phyloP scores from a whole-genome alignment of 805 yeast genomes.

The Zygoascus ofunaensis region DNA sequence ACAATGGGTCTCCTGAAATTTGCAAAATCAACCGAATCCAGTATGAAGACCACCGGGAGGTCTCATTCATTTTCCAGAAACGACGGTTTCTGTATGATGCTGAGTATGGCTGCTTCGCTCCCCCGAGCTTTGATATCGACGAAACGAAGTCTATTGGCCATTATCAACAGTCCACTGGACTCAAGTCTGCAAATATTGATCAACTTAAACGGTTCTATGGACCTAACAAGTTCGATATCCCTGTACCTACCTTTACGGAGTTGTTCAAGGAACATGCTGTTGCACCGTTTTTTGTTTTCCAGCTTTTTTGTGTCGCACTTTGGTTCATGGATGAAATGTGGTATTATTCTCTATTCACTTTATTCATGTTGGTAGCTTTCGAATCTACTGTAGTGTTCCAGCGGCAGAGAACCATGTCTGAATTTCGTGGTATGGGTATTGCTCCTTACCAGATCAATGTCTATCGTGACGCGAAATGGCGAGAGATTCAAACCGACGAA shows the following conservation, averaged over 20 bases:
- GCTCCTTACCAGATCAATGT: conserved; percentile 78
- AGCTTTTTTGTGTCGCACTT: conserved; percentile 86
- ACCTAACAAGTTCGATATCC: conserved; percentile 82
- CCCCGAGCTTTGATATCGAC: conserved; percentile 65
- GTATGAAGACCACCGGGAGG: conserved; percentile 51
- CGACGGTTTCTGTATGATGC: conserved; percentile 72
- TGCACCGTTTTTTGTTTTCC: conserved; percentile 96
- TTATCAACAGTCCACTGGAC: conserved; percentile 50
- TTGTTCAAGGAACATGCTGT: conserved; percentile 95
- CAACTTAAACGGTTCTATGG: conserved; percentile 58
- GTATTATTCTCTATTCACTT: conserved; percentile 86
- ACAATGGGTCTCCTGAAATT: conserved; percentile 79
- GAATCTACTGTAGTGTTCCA: conserved; percentile 94
- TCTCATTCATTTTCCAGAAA: conserved; percentile 79
- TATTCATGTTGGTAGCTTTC: conserved; percentile 86
- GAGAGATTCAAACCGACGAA: conserved; percentile 55
- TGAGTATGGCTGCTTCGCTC: conserved; percentile 49
- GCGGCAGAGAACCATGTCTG: conserved; percentile 88
- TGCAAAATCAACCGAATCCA: conserved; percentile 47
- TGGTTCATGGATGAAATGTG: conserved; percentile 97
- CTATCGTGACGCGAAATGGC: conserved; percentile 65
- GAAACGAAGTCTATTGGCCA: conserved; percentile 46
- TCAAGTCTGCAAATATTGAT: conserved; percentile 28
- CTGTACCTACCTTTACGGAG: conserved; percentile 84
- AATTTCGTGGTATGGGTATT: conserved; percentile 95